Percentiles rank a stretch among this genome's conserved stretches.
Conservation (phyloP, 495 filamentous ascomycete genomes). For the Neurospora cerealis region DNA sequence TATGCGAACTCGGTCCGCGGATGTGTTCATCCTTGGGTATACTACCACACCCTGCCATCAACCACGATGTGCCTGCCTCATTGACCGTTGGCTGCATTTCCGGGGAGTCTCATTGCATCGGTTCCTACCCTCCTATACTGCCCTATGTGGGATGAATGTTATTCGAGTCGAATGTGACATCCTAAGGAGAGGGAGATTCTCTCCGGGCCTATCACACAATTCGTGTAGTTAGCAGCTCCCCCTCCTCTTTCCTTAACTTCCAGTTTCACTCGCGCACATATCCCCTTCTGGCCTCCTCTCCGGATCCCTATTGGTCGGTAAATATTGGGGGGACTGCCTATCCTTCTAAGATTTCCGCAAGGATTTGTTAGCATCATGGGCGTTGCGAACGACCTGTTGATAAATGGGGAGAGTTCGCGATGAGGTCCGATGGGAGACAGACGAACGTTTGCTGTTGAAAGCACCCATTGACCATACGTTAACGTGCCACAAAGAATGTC, state of each 20-base stretch:
- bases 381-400: neutral
- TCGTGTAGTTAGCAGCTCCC: neutral
- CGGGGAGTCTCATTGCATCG: neutral
- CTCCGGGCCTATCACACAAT: neutral
- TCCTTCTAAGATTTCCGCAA: neutral
- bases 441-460: neutral
- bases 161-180: neutral
- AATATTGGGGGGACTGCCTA: too few relatives aligned
- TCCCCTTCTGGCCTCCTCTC: neutral
- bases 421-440: neutral
- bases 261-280: neutral
- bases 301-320: neutral
- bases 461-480: neutral
- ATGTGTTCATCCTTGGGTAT: neutral
- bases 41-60: neutral
- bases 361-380: neutral
- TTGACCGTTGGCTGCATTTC: neutral
- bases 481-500: neutral
- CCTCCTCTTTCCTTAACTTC: neutral
- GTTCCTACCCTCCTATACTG: neutral
- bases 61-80: neutral
- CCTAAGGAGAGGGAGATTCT: neutral
- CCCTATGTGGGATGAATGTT: neutral
- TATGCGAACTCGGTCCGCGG: neutral
- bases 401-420: neutral